Percentiles rank a stretch among this genome's conserved stretches.
These are phyloP conservation scores for Phytophthora pisi DNA, from an alignment of 352 stramenopile species.

Conservation along the genomic window DNA sequence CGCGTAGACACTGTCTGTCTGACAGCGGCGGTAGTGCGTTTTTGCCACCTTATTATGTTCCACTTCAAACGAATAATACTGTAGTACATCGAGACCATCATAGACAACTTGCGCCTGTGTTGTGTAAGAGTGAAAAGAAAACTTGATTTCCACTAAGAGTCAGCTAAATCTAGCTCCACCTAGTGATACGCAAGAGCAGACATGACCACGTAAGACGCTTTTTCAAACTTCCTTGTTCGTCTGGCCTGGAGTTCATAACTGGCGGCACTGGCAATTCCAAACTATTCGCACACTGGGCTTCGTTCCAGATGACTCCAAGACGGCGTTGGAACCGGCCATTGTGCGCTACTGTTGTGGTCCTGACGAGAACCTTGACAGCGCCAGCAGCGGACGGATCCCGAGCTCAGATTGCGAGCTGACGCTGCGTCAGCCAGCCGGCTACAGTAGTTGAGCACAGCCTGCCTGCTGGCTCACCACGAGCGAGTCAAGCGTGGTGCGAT, in stretches of 20 bases:
- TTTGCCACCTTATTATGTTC: neutral
- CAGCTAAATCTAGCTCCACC: too few species aligned
- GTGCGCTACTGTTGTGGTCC: neutral
- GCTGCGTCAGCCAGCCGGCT: constrained; percentile 8
- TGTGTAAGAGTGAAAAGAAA: too few species aligned
- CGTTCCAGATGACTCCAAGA: neutral
- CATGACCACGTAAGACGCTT: neutral
- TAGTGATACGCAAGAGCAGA: neutral
- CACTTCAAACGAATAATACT: too few species aligned
- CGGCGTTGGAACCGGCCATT: neutral
- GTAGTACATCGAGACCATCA: too few species aligned
- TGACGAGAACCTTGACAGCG: neutral
- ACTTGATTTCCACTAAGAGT: too few species aligned
- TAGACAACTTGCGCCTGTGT: too few species aligned
- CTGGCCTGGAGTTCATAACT: neutral
- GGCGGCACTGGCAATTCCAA: neutral
- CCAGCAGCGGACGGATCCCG: neutral
- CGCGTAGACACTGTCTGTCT: too few species aligned
- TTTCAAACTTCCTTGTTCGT: too few species aligned
- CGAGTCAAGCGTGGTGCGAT: constrained; percentile 14
- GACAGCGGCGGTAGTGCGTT: neutral
- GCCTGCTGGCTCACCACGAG: constrained; percentile 16
- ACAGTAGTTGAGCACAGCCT: neutral
- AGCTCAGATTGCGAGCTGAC: constrained; percentile 1
- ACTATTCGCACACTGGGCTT: neutral